Base-by-base conservation (phyloP, 2,329 filamentous ascomycete species). In the Atkinsonella texensis region DNA sequence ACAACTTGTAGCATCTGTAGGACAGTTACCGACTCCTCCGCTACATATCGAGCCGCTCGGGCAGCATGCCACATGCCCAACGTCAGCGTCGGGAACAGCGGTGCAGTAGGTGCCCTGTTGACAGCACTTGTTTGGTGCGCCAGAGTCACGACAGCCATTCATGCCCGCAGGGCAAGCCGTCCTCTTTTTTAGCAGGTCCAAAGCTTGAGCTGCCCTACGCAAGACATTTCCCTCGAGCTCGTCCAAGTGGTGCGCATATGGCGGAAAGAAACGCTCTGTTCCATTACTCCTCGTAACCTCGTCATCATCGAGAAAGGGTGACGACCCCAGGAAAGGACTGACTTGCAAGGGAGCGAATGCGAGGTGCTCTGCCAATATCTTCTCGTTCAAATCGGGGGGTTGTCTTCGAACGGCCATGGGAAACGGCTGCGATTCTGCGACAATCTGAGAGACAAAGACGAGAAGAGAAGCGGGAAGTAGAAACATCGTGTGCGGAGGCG, bases 41-140 rank as follows among this genome's bases (percentile, higher is more conserved):
- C 75, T 75, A 63, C 87, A 91, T 6, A 65, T 75, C 43, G 72
- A 69, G 3, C 85, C 85, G 38, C 71, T 62, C 0, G 84, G 84
- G 67, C 87, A 93, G 66, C 87, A 93, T 3, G 86, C 87, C 2
- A 91, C 80, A 44, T 79, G 77, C 8, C 84, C 84, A 31, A 83
- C 70, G 0, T 76, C 77, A 6, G 77, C 76, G 63, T 86, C 79
- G 33, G 74, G 64, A 4, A 89, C 80, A 23, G 69, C 66, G 46
- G 85, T 80, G 63, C 87, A 93, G 8, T 74, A 78, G 57, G 84
- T 81, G 15, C 73, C 76, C n/a, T 72, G 71, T 20, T 74, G 70
- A 64, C 87, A 93, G 70, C 87, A 93, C 65, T 83, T 85, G 65
- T 88, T 78, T 1, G 84, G 78, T 45, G 78, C 76, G 8, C 77